These are phyloP conservation scores for Debaryomyces tyrocola DNA, from an alignment of 805 yeast species.

Conservation along the genomic window DNA sequence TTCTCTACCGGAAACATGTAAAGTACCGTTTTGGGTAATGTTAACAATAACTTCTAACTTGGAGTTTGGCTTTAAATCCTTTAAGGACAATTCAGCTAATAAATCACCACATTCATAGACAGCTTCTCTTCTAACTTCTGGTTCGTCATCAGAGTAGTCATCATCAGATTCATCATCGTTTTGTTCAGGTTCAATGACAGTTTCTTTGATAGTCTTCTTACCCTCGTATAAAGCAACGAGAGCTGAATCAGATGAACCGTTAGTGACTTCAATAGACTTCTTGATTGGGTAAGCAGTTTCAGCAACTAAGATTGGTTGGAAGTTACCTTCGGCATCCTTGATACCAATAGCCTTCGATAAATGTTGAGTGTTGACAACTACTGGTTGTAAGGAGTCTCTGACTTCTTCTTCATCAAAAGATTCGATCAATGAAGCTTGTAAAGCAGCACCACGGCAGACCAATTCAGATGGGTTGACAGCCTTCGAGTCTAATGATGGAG, in stretches of 20 bases:
- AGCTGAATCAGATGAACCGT: conserved; percentile 58
- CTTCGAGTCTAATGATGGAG: conserved; percentile 77
- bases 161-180: conserved; percentile 52
- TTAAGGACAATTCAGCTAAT: conserved; percentile 76
- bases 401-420: conserved; percentile 81
- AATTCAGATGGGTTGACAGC: conserved; percentile 87
- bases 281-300: conserved; percentile 92
- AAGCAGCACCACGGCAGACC: conserved; percentile 91
- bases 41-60: conserved; percentile 69
- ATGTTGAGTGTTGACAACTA: conserved; percentile 87
- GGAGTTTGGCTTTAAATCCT: conserved; percentile 62
- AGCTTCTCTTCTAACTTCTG: conserved; percentile 78
- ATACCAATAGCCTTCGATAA: conserved; percentile 81
- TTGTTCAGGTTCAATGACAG: conserved; percentile 68
- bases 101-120: conserved; percentile 70
- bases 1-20: conserved; percentile 68
- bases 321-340: conserved; percentile 68
- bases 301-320: conserved; percentile 69
- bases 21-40: conserved; percentile 63
- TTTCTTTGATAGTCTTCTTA: conserved; percentile 78
- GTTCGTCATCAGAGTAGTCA: conserved; percentile 73
- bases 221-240: conserved; percentile 80
- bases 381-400: conserved; percentile 76
- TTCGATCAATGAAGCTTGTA: conserved; percentile 88
- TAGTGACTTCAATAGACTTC: conserved; percentile 64